Evolutionary conservation across 108 stramenopile species (phyloP).

Genomic region (Fistulifera solaris): DNA sequence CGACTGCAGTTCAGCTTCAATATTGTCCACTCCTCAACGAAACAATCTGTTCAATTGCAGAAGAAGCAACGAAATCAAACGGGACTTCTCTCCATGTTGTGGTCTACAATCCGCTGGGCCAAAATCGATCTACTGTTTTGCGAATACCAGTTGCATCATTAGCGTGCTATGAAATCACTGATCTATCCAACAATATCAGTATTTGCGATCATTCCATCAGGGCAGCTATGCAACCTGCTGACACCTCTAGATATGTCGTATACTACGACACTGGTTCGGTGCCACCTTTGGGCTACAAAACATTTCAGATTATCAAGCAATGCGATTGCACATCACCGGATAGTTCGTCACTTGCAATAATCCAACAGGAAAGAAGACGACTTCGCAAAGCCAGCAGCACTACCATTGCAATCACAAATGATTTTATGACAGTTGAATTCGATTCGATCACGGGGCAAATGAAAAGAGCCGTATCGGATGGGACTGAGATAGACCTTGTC

Average conservation of each 20-base stretch:
- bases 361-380: background rate
- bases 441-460: conserved; percentile 30
- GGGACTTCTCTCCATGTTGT: conserved; percentile 43
- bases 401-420: conserved; percentile 13
- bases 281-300: conserved; percentile 29
- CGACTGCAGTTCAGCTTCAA: conserved; percentile 10
- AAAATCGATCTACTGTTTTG: conserved; percentile 29
- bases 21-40: conserved; percentile 81
- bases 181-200: background rate
- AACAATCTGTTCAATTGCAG: conserved; percentile 63
- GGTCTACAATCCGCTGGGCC: conserved; percentile 80
- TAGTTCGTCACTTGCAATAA: no score
- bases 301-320: conserved; percentile 17
- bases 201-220: background rate
- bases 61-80: conserved; percentile 4
- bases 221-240: background rate
- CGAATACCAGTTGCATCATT: conserved; percentile 54
- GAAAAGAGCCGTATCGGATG: conserved; percentile 19
- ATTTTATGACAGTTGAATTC: conserved; percentile 16
- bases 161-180: background rate
- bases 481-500: conserved; percentile 18
- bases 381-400: background rate
- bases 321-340: no score
- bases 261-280: conserved; percentile 12
- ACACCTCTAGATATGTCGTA: background rate